Evolutionary conservation across 331 rosid genomes (phyloP), one percentile per base, ranked within the genome.

Genomic region (Erythrophleum ivorense): DNA sequence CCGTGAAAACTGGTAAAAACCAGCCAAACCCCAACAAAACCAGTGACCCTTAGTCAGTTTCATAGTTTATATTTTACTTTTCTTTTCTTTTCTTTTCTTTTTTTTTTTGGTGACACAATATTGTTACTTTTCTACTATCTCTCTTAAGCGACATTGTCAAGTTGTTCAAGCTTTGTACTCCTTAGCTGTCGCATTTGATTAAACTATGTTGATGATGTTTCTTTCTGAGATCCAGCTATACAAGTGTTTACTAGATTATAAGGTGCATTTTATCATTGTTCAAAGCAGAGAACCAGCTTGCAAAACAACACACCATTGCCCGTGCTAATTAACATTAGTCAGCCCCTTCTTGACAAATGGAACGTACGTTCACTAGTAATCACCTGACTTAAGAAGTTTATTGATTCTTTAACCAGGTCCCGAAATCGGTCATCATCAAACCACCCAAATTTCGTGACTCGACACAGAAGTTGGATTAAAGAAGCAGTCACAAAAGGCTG

Each of bases 381-480:
- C 45, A 95, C 99, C 99, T 93, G 99, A 79, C 87, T 88, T 87
- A 96, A 88, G 91, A 96, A 96, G 85, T 87, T 91, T 85, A 59
- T 96, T 15, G 99, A 90, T 87, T 96, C 97, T 83, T 91, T 94
- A 74, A 94, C 97, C 80, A 96, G 88, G 53, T 96, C 98, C 33
- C 92, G 89, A 75, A 96, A 96, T 64, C 93, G 86, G 68, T 96
- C 98, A 85, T 96, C 98, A 75, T 96, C 99, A 83, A 94, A 94
- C 99, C 99, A 96, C 75, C 99, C 99, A 76, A 96, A 92, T 81
- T 96, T 96, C 18, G 99, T 96, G 78, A 96, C 87, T 36, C 99
- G 91, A 84, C 97, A 94, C 63, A 96, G 62, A 54, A 96, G 98
- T 78, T 87, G 98, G 83, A 94, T 90, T 83, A 94, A 79, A 50